These are phyloP conservation scores for Bocquillonia castaneifolia DNA, from an alignment of 441 rosid genomes.

Conservation along the genomic window DNA sequence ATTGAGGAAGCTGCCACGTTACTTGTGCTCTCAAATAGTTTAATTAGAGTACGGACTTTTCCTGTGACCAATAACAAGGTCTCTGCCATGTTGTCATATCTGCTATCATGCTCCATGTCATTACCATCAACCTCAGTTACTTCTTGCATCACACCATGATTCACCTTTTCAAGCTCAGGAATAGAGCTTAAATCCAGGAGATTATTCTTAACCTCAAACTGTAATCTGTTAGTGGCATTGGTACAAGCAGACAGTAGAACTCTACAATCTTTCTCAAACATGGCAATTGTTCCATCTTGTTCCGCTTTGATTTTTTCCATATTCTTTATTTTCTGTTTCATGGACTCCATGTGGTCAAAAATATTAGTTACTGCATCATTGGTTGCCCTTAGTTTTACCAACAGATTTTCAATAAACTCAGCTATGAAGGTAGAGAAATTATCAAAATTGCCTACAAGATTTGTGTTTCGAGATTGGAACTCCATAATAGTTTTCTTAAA, in stretches of 20 bases:
- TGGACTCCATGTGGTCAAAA: slow-evolving; percentile 45
- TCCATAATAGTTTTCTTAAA: slow-evolving; percentile 49
- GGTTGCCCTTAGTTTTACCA: slow-evolving; percentile 43
- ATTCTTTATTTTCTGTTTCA: slow-evolving; percentile 46
- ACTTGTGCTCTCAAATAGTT: slow-evolving; percentile 53
- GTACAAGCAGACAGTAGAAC: slow-evolving; percentile 56
- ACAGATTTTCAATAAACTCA: slow-evolving; percentile 38
- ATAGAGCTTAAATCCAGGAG: slow-evolving; percentile 38
- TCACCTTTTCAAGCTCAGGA: slow-evolving; percentile 46
- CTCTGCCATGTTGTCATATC: slow-evolving; percentile 35
- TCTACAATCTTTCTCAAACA: slow-evolving; percentile 44
- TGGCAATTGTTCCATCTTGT: slow-evolving; percentile 43
- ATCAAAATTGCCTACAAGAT: slow-evolving; percentile 43
- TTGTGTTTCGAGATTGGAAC: slow-evolving; percentile 44
- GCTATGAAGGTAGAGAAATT: slow-evolving; percentile 46
- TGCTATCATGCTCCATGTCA: slow-evolving; percentile 36
- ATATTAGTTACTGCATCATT: slow-evolving; percentile 38
- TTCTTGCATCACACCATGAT: slow-evolving; percentile 27
- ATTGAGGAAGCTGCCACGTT: slow-evolving; percentile 46
- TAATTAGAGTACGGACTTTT: slow-evolving; percentile 35
- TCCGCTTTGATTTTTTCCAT: slow-evolving; percentile 45
- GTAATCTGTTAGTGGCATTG: slow-evolving; percentile 52
- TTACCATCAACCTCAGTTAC: slow-evolving; percentile 31
- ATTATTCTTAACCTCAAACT: slow-evolving; percentile 46
- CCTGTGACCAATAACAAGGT: slow-evolving; percentile 44